Conservation (phyloP, 768 basidiomycete genomes). For the Lactarius quietus region DNA sequence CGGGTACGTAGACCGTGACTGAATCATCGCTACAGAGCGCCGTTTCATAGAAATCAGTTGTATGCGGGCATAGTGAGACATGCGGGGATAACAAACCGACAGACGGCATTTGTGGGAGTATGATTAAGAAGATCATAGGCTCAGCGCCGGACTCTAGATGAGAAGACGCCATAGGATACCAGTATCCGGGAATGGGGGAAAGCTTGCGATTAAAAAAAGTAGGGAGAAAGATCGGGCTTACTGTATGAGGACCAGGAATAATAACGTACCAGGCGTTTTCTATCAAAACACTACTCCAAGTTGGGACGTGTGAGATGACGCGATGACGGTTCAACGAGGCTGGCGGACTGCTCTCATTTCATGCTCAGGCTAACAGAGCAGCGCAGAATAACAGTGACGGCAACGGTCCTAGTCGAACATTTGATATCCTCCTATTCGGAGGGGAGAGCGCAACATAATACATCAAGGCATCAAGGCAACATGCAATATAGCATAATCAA, state of each 20-base stretch:
- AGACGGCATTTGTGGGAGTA: neutral
- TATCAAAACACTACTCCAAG: neutral
- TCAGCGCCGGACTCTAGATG: constrained; percentile 2
- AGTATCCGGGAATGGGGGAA: neutral
- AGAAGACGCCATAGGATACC: neutral
- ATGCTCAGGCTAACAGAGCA: too few species aligned
- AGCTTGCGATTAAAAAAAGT: neutral
- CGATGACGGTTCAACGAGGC: neutral
- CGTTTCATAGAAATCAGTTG: neutral
- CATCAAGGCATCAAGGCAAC: too few species aligned
- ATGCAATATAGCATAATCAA: too few species aligned
- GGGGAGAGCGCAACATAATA: too few species aligned
- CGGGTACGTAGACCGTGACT: neutral
- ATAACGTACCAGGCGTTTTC: neutral
- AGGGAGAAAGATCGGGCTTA: neutral
- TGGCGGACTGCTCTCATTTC: neutral
- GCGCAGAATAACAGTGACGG: neutral
- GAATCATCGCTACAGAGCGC: neutral
- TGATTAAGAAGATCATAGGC: constrained; percentile 1
- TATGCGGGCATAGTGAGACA: neutral
- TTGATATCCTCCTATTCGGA: too few species aligned
- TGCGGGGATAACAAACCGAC: constrained; percentile 7
- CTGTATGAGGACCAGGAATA: neutral
- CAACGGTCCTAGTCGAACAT: too few species aligned
- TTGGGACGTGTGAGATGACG: neutral